Conservation (phyloP, 768 basidiomycete species). For the Dentipellis fragilis region DNA sequence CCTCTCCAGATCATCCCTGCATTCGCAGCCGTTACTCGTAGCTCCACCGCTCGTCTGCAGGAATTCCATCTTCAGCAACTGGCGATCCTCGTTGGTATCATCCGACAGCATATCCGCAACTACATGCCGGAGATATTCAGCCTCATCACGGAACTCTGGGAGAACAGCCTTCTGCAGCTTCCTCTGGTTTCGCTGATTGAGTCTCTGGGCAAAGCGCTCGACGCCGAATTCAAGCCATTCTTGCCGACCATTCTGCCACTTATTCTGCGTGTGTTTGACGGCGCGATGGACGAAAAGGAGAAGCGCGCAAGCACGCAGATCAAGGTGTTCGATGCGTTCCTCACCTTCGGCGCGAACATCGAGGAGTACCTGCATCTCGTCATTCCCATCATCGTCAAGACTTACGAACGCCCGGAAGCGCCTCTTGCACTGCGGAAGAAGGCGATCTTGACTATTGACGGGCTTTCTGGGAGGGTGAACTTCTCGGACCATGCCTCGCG, state of each 20-base stretch:
- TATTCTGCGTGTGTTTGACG: slow-evolving; percentile 84
- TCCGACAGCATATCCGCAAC: slow-evolving; percentile 94
- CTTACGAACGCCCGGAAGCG: slow-evolving; percentile 77
- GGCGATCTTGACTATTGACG: slow-evolving; percentile 87
- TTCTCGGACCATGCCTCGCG: slow-evolving; percentile 97
- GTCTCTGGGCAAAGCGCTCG: slow-evolving; percentile 84
- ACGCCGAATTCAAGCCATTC: slow-evolving; percentile 96
- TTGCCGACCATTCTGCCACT: slow-evolving; percentile 83
- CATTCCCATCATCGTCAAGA: slow-evolving; percentile 86
- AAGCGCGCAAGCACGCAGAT: slow-evolving; percentile 71
- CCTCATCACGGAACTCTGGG: slow-evolving; percentile 88
- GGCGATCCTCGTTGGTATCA: slow-evolving; percentile 89
- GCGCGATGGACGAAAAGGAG: slow-evolving; percentile 80
- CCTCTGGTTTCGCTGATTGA: slow-evolving; percentile 91
- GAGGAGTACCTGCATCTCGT: slow-evolving; percentile 97
- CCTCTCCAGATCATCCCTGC: slow-evolving; percentile 78
- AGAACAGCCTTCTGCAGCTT: slow-evolving; percentile 70
- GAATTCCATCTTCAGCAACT: slow-evolving; percentile 94
- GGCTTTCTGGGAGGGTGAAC: slow-evolving; percentile 84
- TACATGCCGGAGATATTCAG: slow-evolving; percentile 79
- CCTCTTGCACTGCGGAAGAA: slow-evolving; percentile 69
- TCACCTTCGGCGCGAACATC: slow-evolving; percentile 91
- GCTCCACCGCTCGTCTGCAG: slow-evolving; percentile 72
- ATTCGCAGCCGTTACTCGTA: slow-evolving; percentile 80
- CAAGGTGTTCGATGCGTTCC: slow-evolving; percentile 89